Evolutionary conservation across 371 early-diverging fungal species (phyloP).

Genomic region (Ordospora colligata): DNA sequence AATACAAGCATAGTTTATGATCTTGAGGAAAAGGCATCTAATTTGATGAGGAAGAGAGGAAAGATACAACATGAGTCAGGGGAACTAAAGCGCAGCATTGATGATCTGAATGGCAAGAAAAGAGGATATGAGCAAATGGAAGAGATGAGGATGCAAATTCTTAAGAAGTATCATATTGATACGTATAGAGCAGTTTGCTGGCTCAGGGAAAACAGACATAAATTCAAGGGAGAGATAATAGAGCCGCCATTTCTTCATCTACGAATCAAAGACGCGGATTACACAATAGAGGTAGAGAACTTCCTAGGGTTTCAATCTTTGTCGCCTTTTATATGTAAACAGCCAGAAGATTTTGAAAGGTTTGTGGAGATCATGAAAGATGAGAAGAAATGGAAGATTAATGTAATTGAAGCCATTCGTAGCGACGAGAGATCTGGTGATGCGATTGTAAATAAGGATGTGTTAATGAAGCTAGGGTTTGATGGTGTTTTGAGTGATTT

Average conservation of each 20-base stretch:
- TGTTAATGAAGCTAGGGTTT: slow-evolving; percentile 37
- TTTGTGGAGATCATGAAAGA: slow-evolving; percentile 58
- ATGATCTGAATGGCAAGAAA: slow-evolving; percentile 29
- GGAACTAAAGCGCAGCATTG: slow-evolving; percentile 39
- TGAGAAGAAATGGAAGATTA: slow-evolving; percentile 51
- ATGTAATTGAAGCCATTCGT: slow-evolving; percentile 46
- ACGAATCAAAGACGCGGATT: slow-evolving; percentile 48
- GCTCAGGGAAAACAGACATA: slow-evolving; percentile 50
- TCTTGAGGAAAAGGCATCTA: slow-evolving; percentile 35
- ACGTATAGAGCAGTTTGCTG: slow-evolving; percentile 58
- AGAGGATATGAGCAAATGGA: slow-evolving; percentile 43
- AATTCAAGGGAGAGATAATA: slow-evolving; percentile 54
- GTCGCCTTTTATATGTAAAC: slow-evolving; percentile 59
- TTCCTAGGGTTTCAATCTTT: slow-evolving; percentile 56
- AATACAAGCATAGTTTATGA: not conserved
- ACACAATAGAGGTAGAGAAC: slow-evolving; percentile 52
- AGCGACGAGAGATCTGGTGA: not conserved
- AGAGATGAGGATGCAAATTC: slow-evolving; percentile 38
- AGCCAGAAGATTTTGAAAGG: slow-evolving; percentile 47
- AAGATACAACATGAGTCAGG: slow-evolving; percentile 37
- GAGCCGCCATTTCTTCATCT: slow-evolving; percentile 58
- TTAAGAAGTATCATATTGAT: slow-evolving; percentile 56
- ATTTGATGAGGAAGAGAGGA: slow-evolving; percentile 26
- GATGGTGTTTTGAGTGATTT: slow-evolving; percentile 57
- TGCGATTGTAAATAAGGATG: not conserved